Evolutionary conservation across 179 eudicot species (phyloP), one percentile per base, ranked within the genome.

Genomic region (Beta macrorhiza): DNA sequence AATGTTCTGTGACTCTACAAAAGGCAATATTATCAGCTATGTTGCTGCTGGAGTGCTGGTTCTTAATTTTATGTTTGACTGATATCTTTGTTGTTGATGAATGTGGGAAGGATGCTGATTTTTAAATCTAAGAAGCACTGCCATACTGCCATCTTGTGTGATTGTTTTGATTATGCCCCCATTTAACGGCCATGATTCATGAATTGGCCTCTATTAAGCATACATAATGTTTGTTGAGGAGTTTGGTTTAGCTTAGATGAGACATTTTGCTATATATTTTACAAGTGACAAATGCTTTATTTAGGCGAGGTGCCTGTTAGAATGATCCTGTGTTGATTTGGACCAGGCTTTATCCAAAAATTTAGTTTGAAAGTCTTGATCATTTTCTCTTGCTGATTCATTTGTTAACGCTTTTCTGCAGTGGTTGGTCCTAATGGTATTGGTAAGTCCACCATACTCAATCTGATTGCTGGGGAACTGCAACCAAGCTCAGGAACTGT

Each of bases 351-450:
- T 32, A 56, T 10, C 64, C 37, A 52, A 52, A 1, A 3, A 52
- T 4, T 76, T 19, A 7, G 9, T 45, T 80, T 67, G 64, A 10
- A 57, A 19, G 5, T 80, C 56, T 72, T 62, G 58, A 71, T 51
- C 42, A 77, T 72, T 62, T 52, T 19, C 19, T 84, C 52, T 29
- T 81, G 63, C 55, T 61, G 44, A 73, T 77, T 20, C 52, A 51
- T 16, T 76, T 59, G 42, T 67, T 79, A 25, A 81, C 75, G 5
- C 32, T 68, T 29, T 61, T 82, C 77, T 90, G 59, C 87, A 96
- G 99, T 96, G 99, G 99, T 96, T 86, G 99, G 99, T 62, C 92
- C 99, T 57, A 96, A 96, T 91, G 99, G 98, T 14, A 96, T 94
- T 82, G 98, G 99, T 58, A 96, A 96, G 85, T 94, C 99, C 74